These are phyloP conservation scores for Alternaria sp. DNA, from an alignment of 2,329 filamentous ascomycete species.

Conservation along the genomic window DNA sequence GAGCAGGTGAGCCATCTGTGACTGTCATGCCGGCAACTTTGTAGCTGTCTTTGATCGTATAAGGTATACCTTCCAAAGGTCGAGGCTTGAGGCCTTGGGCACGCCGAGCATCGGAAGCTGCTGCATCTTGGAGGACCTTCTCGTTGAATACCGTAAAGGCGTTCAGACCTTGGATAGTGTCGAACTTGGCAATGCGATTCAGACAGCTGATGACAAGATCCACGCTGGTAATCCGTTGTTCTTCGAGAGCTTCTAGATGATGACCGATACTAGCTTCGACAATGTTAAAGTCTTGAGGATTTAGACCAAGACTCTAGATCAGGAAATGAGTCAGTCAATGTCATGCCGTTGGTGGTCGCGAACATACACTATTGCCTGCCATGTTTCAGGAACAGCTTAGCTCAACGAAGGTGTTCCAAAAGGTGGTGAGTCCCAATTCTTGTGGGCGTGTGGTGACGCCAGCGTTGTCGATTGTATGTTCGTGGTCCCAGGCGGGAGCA, in stretches of 20 bases:
- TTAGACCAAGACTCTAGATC: background rate
- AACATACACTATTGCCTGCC: constrained; percentile 1
- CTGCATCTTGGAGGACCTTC: constrained; percentile 55
- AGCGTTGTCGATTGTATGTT: background rate
- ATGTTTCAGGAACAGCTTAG: background rate
- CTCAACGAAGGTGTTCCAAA: background rate
- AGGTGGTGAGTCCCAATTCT: background rate
- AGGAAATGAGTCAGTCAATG: background rate
- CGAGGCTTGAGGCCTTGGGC: constrained; percentile 45
- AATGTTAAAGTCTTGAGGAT: constrained; percentile 34
- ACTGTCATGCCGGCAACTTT: constrained; percentile 61
- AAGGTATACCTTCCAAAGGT: constrained; percentile 63
- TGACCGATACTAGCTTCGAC: constrained; percentile 58
- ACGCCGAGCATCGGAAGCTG: constrained; percentile 55
- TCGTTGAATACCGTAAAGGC: constrained; percentile 58
- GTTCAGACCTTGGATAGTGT: constrained; percentile 54
- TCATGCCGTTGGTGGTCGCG: background rate
- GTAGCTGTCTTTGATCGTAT: constrained; percentile 64
- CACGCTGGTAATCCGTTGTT: constrained; percentile 52
- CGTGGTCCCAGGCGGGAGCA: background rate
- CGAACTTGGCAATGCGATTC: constrained; percentile 56
- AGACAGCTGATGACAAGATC: constrained; percentile 56
- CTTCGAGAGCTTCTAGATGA: constrained; percentile 51
- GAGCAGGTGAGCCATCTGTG: constrained; percentile 62
- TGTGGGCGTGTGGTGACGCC: background rate